A percentile compares a stretch with the other conserved stretches of the same genome.
phyloP scores from a whole-genome alignment of 768 basidiomycete species.

The Hebeloma cylindrosporum region DNA sequence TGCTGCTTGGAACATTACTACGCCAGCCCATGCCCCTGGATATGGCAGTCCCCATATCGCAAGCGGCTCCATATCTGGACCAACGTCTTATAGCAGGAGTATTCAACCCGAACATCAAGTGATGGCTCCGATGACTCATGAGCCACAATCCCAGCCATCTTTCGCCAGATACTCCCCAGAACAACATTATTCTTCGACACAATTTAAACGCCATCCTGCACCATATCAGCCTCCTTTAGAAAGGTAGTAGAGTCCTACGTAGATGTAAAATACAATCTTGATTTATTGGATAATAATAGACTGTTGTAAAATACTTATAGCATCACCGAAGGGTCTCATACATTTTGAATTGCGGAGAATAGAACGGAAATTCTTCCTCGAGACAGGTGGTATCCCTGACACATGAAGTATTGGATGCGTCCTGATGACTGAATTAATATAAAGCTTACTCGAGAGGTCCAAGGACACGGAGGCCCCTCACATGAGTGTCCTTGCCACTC shows the following conservation, averaged over 20 bases:
- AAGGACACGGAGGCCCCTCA: conserved; percentile 85
- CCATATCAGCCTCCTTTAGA: conserved; percentile 31
- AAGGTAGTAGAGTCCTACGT: conserved; percentile 18
- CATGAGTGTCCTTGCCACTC: conserved; percentile 99
- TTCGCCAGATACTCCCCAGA: conserved; percentile 16
- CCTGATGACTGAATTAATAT: neutral
- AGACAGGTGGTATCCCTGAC: conserved; percentile 38
- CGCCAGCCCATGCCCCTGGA: conserved; percentile 20
- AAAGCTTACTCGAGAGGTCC: conserved; percentile 73
- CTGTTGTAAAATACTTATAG: conserved; percentile 12
- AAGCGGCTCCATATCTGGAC: neutral
- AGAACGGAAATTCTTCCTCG: conserved; percentile 76
- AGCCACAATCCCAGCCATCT: conserved; percentile 9
- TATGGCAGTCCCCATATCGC: conserved; percentile 17
- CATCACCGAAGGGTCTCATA: conserved; percentile 63
- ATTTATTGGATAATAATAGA: conserved; percentile 23
- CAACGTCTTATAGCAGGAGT: conserved; percentile 2
- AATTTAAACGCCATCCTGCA: conserved; percentile 32
- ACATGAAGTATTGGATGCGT: too few species aligned
- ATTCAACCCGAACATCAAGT: conserved; percentile 6
- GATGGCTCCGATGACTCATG: conserved; percentile 5
- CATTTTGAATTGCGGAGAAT: conserved; percentile 64
- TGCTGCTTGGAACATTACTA: conserved; percentile 26
- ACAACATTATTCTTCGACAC: conserved; percentile 25
- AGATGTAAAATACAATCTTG: conserved; percentile 24